A percentile compares a stretch with the other conserved stretches of the same genome.
Evolutionary conservation across 1,284 basidiomycete genomes (phyloP).

Genomic region (Bjerkandera adusta): DNA sequence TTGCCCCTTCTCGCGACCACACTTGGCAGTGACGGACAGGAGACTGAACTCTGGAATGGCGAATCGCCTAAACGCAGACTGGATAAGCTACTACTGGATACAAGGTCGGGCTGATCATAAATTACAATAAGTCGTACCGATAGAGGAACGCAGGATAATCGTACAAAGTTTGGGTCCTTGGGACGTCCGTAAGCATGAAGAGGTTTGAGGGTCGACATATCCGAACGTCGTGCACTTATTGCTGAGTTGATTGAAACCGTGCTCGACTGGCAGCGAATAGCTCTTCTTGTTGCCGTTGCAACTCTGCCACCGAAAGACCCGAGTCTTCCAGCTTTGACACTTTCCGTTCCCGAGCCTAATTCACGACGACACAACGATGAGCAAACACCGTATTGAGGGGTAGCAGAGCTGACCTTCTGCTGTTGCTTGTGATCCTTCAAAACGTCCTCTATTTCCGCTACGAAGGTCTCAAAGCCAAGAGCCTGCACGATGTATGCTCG

Average conservation of each 20-base stretch:
- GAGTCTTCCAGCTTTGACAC: constrained; percentile 87
- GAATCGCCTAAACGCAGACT: constrained; percentile 59
- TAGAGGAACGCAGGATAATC: constrained; percentile 8
- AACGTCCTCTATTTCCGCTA: constrained; percentile 87
- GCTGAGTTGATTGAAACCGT: constrained; percentile 54
- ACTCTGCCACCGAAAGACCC: constrained; percentile 89
- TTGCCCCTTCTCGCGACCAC: constrained; percentile 47
- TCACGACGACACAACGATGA: constrained; percentile 9
- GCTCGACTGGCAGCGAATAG: constrained; percentile 89
- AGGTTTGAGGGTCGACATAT: not conserved
- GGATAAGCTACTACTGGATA: constrained; percentile 37
- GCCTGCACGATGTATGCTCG: constrained; percentile 46
- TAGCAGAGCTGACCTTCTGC: constrained; percentile 67
- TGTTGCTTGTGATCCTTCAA: constrained; percentile 94
- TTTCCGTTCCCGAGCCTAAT: constrained; percentile 84
- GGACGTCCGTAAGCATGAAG: not conserved
- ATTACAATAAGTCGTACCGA: constrained; percentile 15
- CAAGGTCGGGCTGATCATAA: constrained; percentile 10
- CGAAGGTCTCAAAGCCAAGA: constrained; percentile 88
- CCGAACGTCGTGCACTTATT: constrained; percentile 23
- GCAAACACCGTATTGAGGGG: constrained; percentile 12
- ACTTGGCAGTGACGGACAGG: constrained; percentile 24
- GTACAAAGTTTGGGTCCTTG: constrained; percentile 10
- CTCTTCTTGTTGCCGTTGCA: constrained; percentile 84
- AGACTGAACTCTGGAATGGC: constrained; percentile 63